Evolutionary conservation across 1,139 yeast genomes (phyloP).

Genomic region (Yamadazyma jaroonii): DNA sequence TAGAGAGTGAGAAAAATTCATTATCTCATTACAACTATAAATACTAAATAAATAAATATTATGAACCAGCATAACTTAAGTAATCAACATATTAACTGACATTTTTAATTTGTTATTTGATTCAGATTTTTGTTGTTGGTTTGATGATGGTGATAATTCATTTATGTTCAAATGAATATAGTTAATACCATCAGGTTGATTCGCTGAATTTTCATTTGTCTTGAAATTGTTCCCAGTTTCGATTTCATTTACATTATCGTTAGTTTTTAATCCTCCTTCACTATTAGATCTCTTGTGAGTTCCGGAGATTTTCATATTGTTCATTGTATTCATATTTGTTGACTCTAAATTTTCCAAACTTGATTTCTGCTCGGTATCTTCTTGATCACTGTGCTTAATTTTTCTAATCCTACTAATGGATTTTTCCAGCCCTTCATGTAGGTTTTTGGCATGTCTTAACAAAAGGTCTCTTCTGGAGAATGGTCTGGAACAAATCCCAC

Average conservation of each 20-base stretch:
- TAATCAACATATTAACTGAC: conserved; percentile 47
- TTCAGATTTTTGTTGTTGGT: conserved; percentile 1
- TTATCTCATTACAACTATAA: conserved; percentile 1
- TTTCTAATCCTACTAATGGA: conserved; percentile 47
- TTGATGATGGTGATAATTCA: neutral
- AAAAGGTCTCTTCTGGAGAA: conserved; percentile 91
- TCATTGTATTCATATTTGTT: neutral
- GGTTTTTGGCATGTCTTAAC: conserved; percentile 88
- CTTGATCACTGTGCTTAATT: conserved; percentile 13
- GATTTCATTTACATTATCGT: neutral
- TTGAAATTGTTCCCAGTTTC: neutral
- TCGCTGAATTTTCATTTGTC: neutral
- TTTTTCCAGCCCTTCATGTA: conserved; percentile 67
- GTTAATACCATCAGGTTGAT: neutral
- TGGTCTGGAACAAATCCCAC: conserved; percentile 93
- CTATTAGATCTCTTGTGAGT: no score
- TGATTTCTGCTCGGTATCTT: conserved; percentile 7
- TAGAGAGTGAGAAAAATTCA: conserved; percentile 1
- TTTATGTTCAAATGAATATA: conserved; percentile 3
- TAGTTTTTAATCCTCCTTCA: neutral
- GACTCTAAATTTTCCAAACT: neutral
- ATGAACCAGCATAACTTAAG: conserved; percentile 13
- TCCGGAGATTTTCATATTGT: neutral
- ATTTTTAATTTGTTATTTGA: conserved; percentile 35
- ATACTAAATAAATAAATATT: neutral